Conservation (phyloP, 1,139 yeast species). For the Candida sanyaensis region DNA sequence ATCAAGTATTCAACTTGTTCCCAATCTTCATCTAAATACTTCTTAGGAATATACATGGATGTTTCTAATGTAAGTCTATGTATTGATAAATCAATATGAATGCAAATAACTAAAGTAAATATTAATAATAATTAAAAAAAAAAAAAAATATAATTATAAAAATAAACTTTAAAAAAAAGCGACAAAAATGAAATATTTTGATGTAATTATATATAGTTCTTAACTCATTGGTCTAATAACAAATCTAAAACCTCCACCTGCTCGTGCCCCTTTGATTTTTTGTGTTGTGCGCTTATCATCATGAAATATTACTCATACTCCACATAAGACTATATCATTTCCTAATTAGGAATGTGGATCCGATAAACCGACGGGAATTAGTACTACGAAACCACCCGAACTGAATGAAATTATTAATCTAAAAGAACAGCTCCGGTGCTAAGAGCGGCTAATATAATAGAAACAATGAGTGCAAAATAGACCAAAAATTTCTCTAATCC, state of each 20-base stretch:
- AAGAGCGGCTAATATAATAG: constrained; percentile 29
- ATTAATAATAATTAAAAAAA: neutral
- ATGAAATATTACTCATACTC: no score
- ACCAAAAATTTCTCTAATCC: constrained; percentile 26
- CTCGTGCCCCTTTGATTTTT: no score
- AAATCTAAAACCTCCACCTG: no score
- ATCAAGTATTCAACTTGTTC: constrained; percentile 45
- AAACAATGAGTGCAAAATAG: constrained; percentile 21
- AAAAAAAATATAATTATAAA: neutral
- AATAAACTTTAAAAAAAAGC: no score
- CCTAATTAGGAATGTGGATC: constrained; percentile 6
- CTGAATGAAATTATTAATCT: constrained; percentile 14
- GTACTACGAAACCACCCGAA: no score
- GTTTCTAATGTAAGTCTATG: neutral
- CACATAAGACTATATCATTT: neutral
- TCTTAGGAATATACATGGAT: constrained; percentile 32
- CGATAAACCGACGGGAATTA: constrained; percentile 1
- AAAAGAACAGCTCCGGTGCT: constrained; percentile 45
- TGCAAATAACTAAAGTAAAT: neutral
- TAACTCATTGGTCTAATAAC: neutral
- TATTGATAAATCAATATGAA: neutral
- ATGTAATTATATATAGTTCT: neutral
- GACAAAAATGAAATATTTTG: neutral
- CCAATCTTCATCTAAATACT: constrained; percentile 36
- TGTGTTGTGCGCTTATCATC: no score